Evolutionary conservation across 176 grass and related monocot genomes (phyloP).

Genomic region (Bolboschoenus planiculmis): DNA sequence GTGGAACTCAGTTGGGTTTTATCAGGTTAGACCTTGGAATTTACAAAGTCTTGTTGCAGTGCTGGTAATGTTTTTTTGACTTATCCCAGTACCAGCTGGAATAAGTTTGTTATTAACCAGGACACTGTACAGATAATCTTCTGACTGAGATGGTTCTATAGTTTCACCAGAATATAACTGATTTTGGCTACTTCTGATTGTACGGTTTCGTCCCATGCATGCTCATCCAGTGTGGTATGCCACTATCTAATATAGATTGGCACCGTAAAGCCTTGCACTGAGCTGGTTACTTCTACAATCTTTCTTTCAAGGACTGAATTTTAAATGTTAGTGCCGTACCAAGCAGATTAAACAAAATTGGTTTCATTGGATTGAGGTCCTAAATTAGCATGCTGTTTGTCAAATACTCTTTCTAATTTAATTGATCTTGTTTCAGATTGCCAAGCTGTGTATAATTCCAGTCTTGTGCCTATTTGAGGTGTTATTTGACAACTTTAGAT

Average conservation of each 20-base stretch:
- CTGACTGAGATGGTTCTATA: not conserved
- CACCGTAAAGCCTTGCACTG: not conserved
- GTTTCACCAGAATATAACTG: not conserved
- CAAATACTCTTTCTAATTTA: not conserved
- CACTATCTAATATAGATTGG: not conserved
- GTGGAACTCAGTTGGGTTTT: conserved; percentile 72
- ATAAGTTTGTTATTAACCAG: not conserved
- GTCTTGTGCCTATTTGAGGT: conserved; percentile 56
- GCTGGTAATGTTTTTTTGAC: not conserved
- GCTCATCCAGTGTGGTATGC: not conserved
- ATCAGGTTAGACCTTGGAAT: conserved; percentile 35
- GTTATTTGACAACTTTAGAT: conserved; percentile 53
- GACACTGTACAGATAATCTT: not conserved
- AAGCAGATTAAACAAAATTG: not conserved
- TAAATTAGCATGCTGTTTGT: not conserved
- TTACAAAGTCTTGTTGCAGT: not conserved
- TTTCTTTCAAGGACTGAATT: not conserved
- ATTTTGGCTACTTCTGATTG: not conserved
- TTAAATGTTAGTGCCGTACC: not conserved
- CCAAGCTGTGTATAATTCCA: conserved; percentile 65
- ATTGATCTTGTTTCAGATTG: conserved; percentile 37
- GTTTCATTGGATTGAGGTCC: not conserved
- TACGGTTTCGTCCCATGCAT: not conserved
- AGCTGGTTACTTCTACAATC: not conserved
- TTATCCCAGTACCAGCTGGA: not conserved